Evolutionary conservation across 768 basidiomycete genomes (phyloP).

Genomic region (Leccinum disarticulatum): DNA sequence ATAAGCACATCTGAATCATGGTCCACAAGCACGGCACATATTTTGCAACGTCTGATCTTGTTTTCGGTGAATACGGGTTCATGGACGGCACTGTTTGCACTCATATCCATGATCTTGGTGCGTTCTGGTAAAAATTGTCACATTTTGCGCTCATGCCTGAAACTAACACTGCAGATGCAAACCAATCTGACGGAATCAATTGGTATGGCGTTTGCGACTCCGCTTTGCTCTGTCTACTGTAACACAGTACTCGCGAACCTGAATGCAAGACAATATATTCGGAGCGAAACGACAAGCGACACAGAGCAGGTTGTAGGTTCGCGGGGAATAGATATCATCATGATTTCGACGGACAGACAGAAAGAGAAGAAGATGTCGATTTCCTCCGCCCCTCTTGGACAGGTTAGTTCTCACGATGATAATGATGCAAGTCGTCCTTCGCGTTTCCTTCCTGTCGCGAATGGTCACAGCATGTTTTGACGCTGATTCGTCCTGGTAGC

Average conservation of each 20-base stretch:
- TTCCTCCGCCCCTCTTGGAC: not conserved
- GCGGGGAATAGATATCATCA: not conserved
- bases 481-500: not conserved
- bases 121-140: not conserved
- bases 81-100: slow-evolving; percentile 48
- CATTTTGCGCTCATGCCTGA: not conserved
- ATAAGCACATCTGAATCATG: not conserved
- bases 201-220: not conserved
- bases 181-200: not conserved
- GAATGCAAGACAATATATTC: slow-evolving; percentile 11
- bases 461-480: not conserved
- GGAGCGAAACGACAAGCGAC: not conserved
- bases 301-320: not conserved
- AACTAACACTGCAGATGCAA: not conserved
- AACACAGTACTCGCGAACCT: slow-evolving; percentile 20
- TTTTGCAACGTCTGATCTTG: slow-evolving; percentile 10
- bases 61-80: slow-evolving; percentile 34
- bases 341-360: not conserved
- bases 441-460: not conserved
- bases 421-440: not conserved
- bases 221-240: slow-evolving; percentile 13
- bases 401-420: not conserved
- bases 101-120: slow-evolving; percentile 34
- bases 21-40: slow-evolving; percentile 3
- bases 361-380: not conserved